Evolutionary conservation across 306 rosid genomes (phyloP).

Genomic region (Nissolia schottii): DNA sequence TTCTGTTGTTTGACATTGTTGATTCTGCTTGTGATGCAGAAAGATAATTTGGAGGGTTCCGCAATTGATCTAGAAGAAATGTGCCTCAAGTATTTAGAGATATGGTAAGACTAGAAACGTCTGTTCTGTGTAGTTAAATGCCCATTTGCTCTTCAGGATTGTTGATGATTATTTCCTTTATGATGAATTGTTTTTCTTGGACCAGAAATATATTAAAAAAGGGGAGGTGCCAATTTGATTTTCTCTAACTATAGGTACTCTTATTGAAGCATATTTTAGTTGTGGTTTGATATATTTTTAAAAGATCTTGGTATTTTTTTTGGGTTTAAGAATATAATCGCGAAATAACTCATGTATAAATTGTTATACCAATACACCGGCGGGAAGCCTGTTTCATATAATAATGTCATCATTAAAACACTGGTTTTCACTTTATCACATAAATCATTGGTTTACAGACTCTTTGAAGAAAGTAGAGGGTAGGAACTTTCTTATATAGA

Average conservation of each 20-base stretch:
- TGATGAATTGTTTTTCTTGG: conserved; percentile 16
- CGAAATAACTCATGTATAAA: not conserved
- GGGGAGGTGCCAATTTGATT: not conserved
- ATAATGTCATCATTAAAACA: not conserved
- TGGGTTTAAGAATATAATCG: not conserved
- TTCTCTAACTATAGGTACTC: conserved; percentile 11
- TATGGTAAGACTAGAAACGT: conserved; percentile 36
- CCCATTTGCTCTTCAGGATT: not conserved
- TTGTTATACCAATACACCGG: not conserved
- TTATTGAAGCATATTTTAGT: not conserved
- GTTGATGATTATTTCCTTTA: not conserved
- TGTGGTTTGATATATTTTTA: not conserved
- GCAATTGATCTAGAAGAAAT: conserved; percentile 44
- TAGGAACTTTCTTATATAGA: too few species aligned
- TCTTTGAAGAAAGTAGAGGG: not conserved
- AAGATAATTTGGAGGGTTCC: conserved; percentile 26
- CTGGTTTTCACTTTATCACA: not conserved
- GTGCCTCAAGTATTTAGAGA: conserved; percentile 47
- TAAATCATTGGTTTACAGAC: not conserved
- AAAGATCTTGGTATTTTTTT: not conserved
- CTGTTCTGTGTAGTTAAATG: not conserved
- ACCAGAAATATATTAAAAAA: conserved; percentile 14
- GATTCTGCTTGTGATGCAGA: conserved; percentile 33
- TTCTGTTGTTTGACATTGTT: conserved; percentile 2
- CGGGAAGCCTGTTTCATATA: not conserved